Evolutionary conservation across 2,329 filamentous ascomycete species (phyloP), one percentile per base, ranked within the genome.

Genomic region (Hawksworthiomyces lignivorus): DNA sequence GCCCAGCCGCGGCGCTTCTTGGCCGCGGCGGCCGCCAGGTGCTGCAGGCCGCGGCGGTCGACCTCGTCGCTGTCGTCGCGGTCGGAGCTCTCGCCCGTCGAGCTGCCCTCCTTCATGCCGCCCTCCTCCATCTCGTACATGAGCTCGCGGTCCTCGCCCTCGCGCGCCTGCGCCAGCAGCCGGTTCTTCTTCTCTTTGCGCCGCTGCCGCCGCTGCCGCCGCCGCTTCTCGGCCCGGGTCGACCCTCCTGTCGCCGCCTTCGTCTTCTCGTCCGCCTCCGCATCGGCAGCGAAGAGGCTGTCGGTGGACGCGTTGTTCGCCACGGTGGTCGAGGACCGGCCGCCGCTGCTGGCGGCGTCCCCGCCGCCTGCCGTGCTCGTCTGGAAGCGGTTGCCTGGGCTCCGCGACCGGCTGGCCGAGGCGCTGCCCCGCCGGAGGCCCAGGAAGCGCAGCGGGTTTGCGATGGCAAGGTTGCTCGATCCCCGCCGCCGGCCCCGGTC

Each of bases 111-210:
- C 47, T 73, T 78, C 55, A 84, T 73, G 3, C 72, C 75, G 1
- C 87, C 87, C 57, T 88, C 83, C 61, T 96, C 89, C 83, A 90
- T 87, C 63, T 92, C 85, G 59, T 87, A 89, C 81, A 94, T 86
- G 54, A 94, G 67, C 59, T 81, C 77, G 28, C 82, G 81, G 50
- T 86, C 78, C 56, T 87, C 84, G 42, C 80, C 80, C 46, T 78
- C 61, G 20, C 67, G 67, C 4, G 76, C 76, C 39, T 73, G 65
- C 42, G 69, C 65, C 52, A 70, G 61, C 56, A 75, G 59, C 49
- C 62, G 67, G 48, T 72, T 70, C 63, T 64, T 70, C 61, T 75
- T 77, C 53, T 68, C 65, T 50, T 64, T 62, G 41, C 75, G 65
- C 55, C 74, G 65, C 31, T 66, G 61, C 43, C 70, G 69, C 35